phyloP scores from a whole-genome alignment of 169 alveolate genomes.

The Cryptosporidium meleagridis region DNA sequence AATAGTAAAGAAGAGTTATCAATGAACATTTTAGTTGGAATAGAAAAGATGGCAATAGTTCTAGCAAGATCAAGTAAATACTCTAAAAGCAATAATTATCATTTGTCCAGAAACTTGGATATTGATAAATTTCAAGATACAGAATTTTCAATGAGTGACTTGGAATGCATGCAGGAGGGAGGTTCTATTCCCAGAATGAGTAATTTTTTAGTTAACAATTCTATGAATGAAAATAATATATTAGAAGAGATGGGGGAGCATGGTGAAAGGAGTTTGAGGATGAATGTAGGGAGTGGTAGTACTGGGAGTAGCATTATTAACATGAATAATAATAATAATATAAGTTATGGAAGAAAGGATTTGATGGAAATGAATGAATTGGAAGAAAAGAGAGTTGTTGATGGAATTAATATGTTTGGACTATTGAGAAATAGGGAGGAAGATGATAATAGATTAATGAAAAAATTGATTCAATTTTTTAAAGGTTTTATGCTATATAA shows the following conservation, averaged over 20 bases:
- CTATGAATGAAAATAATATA: neutral
- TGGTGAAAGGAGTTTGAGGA: neutral
- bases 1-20: neutral
- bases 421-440: neutral
- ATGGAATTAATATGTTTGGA: neutral
- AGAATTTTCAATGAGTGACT: neutral
- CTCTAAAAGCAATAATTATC: neutral
- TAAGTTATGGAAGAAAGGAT: neutral
- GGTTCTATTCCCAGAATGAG: neutral
- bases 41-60: neutral
- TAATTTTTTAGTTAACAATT: neutral
- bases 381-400: neutral
- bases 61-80: constrained; percentile 6
- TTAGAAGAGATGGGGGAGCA: neutral
- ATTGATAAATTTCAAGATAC: neutral
- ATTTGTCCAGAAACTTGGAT: neutral
- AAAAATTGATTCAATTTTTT: constrained; percentile 18
- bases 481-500: constrained; percentile 3
- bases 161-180: neutral
- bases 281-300: neutral
- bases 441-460: constrained; percentile 14
- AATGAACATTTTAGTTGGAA: constrained; percentile 27
- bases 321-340: neutral
- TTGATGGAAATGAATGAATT: neutral
- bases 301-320: neutral